Evolutionary conservation across 2,329 filamentous ascomycete species (phyloP).

Genomic region (Colletotrichum siamense): DNA sequence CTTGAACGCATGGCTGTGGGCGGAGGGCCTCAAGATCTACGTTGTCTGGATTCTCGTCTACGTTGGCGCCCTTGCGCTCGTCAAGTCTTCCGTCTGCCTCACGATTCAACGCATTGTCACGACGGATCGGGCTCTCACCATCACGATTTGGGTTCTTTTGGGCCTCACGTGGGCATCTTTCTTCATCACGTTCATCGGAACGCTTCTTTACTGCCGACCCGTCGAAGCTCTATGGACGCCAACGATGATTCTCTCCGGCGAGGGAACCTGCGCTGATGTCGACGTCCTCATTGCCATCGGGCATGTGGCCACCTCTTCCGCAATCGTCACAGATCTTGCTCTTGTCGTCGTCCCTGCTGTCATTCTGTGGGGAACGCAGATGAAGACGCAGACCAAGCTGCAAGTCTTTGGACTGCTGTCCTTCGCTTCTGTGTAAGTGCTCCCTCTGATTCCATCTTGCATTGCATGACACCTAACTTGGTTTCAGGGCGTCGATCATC

Average conservation of each 20-base stretch:
- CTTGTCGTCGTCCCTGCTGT: conserved; percentile 34
- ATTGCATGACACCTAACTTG: not conserved
- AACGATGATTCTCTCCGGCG: conserved; percentile 31
- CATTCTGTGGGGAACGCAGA: conserved; percentile 36
- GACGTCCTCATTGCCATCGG: conserved; percentile 28
- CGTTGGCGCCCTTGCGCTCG: conserved; percentile 25
- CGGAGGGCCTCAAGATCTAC: conserved; percentile 26
- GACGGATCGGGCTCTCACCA: conserved; percentile 23
- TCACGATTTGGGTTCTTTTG: conserved; percentile 24
- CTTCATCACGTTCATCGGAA: conserved; percentile 35
- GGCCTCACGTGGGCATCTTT: conserved; percentile 29
- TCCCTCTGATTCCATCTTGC: rapidly evolving
- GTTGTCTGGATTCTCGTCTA: conserved; percentile 33
- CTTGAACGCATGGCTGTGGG: conserved; percentile 28
- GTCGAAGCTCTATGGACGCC: conserved; percentile 33
- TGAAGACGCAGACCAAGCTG: conserved; percentile 29
- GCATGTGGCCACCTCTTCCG: conserved; percentile 33
- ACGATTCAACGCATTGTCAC: conserved; percentile 38
- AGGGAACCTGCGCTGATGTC: conserved; percentile 22
- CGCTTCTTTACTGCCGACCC: conserved; percentile 35
- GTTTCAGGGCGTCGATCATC: conserved; percentile 23
- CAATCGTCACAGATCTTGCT: conserved; percentile 37
- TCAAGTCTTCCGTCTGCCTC: conserved; percentile 40
- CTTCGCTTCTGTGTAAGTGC: conserved; percentile 23
- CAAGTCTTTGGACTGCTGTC: conserved; percentile 26